These are phyloP conservation scores for Boletus eberwhitei DNA, from an alignment of 768 basidiomycete species.

Conservation along the genomic window DNA sequence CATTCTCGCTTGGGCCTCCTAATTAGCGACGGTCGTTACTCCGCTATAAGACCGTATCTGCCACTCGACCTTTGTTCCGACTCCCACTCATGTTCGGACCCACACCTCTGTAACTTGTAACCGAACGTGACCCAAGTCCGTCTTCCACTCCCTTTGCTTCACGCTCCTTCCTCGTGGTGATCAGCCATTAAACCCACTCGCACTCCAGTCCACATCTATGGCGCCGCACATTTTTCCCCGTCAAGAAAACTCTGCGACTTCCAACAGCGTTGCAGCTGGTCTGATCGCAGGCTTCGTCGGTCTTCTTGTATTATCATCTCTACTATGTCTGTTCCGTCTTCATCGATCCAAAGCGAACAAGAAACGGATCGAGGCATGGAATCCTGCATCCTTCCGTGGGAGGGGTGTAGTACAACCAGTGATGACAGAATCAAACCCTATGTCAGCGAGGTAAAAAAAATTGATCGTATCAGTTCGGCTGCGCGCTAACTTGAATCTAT, in stretches of 20 bases:
- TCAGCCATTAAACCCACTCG: not conserved
- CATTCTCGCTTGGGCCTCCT: not conserved
- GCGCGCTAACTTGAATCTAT: not conserved
- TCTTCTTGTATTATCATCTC: slow-evolving; percentile 30
- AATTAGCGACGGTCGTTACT: not conserved
- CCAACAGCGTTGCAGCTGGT: slow-evolving; percentile 49
- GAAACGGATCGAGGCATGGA: slow-evolving; percentile 36
- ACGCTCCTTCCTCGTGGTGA: slow-evolving; percentile 8
- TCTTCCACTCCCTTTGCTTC: slow-evolving; percentile 4
- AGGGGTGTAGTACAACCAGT: slow-evolving; percentile 2
- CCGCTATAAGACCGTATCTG: slow-evolving; percentile 9
- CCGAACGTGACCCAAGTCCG: not conserved
- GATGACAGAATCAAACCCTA: slow-evolving; percentile 2
- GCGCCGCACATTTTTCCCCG: slow-evolving; percentile 17
- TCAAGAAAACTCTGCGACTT: not conserved
- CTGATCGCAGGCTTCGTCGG: slow-evolving; percentile 18
- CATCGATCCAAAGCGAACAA: slow-evolving; percentile 39
- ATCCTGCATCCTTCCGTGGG: slow-evolving; percentile 39
- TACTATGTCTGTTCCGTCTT: slow-evolving; percentile 36
- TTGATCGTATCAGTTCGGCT: not conserved
- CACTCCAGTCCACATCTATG: slow-evolving; percentile 13
- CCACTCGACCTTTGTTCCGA: not conserved
- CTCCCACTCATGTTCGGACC: slow-evolving; percentile 3
- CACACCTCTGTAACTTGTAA: not conserved
- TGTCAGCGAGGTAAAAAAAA: slow-evolving; percentile 14